Evolutionary conservation across 331 rosid genomes (phyloP), one percentile per base, ranked within the genome.

Genomic region (Quercus phellos): DNA sequence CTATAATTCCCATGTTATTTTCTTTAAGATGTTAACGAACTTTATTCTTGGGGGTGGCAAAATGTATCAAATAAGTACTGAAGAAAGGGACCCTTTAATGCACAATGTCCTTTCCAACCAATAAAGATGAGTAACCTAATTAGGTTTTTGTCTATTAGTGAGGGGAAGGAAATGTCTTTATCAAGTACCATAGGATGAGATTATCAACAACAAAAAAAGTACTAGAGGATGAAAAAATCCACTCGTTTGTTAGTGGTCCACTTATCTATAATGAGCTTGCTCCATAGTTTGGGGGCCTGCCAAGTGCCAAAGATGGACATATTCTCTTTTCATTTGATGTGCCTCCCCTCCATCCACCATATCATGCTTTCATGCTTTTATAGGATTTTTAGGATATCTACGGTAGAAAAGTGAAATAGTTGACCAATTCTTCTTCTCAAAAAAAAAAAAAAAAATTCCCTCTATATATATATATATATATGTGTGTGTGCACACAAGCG

Each of bases 191-290:
- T 21, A 38, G 58, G 51, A 56, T 4, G 76, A 70, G 10, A 38
- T 34, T 34, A 34, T 6, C 42, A 6, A 34, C 9, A 34, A 32
- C 6, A 34, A 34, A 32, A 34, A 34, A 81, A 73, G 66, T 70
- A 78, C 63, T n/a, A 51, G 21, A 38, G 58, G 51, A 56, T 7
- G 78, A 24, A 61, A 22, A 72, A 76, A 61, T 43, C 80, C 72
- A 46, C 74, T 55, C 18, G 64, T 14, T 54, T 61, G n/a, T 50
- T 68, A 24, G 73, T 66, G 84, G 82, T 75, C 86, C 91, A 83
- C 89, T 78, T 59, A 85, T 83, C 80, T 43, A 59, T 72, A 77
- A 76, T 72, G 74, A 64, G 72, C 74, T 80, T 74, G 27, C 84
- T 68, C 77, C 68, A 56, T 21, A 22, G 26, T 27, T 58, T 58